These are phyloP conservation scores for Sclerotinia subarctica DNA, from an alignment of 2,329 filamentous ascomycete species.

Conservation along the genomic window DNA sequence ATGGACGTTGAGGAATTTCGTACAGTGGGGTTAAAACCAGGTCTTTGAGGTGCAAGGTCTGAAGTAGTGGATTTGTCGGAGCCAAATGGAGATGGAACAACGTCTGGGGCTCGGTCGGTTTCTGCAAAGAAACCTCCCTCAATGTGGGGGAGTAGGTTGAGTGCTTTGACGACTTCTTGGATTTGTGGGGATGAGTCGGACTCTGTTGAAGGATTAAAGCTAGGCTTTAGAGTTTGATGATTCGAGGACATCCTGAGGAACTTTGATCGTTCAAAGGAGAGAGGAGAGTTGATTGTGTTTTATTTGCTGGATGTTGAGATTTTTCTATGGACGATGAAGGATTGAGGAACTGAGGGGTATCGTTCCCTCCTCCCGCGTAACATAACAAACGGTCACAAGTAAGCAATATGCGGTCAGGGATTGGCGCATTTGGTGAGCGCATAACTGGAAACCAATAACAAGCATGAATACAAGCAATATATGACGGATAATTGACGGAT, in stretches of 20 bases:
- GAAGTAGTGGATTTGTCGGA: constrained; percentile 40
- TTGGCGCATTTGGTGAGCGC: not conserved
- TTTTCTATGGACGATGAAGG: not conserved
- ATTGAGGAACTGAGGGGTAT: not conserved
- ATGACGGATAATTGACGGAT: not conserved
- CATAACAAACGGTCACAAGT: not conserved
- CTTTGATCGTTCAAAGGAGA: not conserved
- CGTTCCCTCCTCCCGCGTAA: not conserved
- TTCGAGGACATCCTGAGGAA: constrained; percentile 11
- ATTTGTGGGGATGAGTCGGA: constrained; percentile 39
- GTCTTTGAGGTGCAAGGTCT: constrained; percentile 40
- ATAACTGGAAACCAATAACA: not conserved
- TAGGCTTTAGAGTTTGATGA: constrained; percentile 27
- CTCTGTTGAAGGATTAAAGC: constrained; percentile 31
- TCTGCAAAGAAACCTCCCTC: constrained; percentile 64
- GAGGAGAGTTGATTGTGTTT: not conserved
- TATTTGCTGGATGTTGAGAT: not conserved
- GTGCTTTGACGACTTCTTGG: constrained; percentile 42
- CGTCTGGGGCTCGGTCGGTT: constrained; percentile 53
- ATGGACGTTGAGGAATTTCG: constrained; percentile 60
- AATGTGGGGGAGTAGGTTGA: constrained; percentile 53
- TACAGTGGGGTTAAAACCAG: constrained; percentile 42
- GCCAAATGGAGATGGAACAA: constrained; percentile 55
- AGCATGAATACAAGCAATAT: not conserved
- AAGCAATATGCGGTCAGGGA: not conserved